Evolutionary conservation across 1,139 yeast genomes (phyloP), one percentile per base, ranked within the genome.

Genomic region (Candida dubliniensis): DNA sequence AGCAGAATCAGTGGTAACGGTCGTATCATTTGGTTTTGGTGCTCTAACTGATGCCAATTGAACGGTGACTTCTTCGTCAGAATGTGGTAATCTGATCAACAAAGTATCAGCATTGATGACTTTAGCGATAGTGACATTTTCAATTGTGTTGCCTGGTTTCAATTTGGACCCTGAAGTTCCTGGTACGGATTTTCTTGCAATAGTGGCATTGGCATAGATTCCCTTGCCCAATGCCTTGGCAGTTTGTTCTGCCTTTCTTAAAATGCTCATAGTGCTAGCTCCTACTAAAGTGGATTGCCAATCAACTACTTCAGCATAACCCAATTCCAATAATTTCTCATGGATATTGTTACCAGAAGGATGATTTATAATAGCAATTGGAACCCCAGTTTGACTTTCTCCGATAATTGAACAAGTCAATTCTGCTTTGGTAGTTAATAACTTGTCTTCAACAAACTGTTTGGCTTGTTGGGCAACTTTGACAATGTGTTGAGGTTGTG

Each of bases 201-300:
- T 48, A 11, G 63, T 62, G 9, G 56, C 51, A 18, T 66, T 57
- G 47, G 82, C 79, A 81, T 83, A 87, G 32, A 83, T 58, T n/a
- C 87, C 87, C 50, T 75, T 74, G 15, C 81, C 86, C 25, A 72
- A 66, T 8, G 75, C 73, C 55, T 76, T 82, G n/a, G 95, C 95
- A 1, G 72, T 61, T 52, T 74, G 80, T 60, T 87, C 96, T 24
- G 86, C 81, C 46, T 71, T 76, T 60, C 96, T 77, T 45, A 85
- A 72, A 27, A 61, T 60, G 3, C 76, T 57, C 91, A 88, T 87
- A 36, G 69, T 70, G 33, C 74, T 64, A 5, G 90, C 69, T 2
- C 96, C 96, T 46, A 89, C 67, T 41, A 81, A 59, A n/a, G 79
- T 63, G 1, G 90, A 81, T 61, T 88, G 96, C 93, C 95, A 86